These are phyloP conservation scores for Saccharomycopsis oosterbeekiorum DNA, from an alignment of 805 yeast species.

Conservation along the genomic window DNA sequence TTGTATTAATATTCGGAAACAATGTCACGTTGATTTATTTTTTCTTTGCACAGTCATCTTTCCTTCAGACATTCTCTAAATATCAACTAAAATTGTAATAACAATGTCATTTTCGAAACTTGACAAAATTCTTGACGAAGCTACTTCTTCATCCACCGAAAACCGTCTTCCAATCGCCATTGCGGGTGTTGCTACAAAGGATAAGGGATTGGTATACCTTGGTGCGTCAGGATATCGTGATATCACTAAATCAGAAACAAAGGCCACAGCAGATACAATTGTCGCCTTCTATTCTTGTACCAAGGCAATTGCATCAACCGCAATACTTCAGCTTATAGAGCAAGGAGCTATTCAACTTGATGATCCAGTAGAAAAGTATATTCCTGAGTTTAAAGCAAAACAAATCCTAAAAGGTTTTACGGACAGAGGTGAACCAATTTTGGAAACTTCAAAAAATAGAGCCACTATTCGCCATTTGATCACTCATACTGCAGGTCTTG, in stretches of 20 bases:
- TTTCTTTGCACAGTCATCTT: no score
- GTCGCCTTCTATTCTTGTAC: conserved; percentile 27
- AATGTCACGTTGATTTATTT: no score
- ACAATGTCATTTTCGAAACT: background rate
- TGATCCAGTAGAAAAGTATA: conserved; percentile 24
- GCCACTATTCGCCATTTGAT: conserved; percentile 26
- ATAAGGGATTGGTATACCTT: conserved; percentile 17
- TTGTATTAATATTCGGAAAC: no score
- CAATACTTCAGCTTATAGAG: conserved; percentile 27
- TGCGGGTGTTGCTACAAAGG: conserved; percentile 19
- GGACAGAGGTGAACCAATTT: conserved; percentile 20
- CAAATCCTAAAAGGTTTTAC: conserved; percentile 21
- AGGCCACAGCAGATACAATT: conserved; percentile 19
- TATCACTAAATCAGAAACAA: conserved; percentile 5
- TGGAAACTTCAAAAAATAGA: conserved; percentile 21
- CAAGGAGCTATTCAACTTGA: conserved; percentile 25
- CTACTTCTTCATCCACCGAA: conserved; percentile 12
- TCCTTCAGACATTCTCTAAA: background rate
- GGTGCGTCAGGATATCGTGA: conserved; percentile 18
- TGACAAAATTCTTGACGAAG: conserved; percentile 15
- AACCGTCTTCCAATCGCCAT: conserved; percentile 18
- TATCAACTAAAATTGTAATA: background rate
- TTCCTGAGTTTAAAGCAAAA: conserved; percentile 23
- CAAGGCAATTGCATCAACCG: conserved; percentile 27
- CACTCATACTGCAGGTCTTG: conserved; percentile 31